These are phyloP conservation scores for Lenwebbia sp. DNA, from an alignment of 345 rosid genomes.

Conservation along the genomic window DNA sequence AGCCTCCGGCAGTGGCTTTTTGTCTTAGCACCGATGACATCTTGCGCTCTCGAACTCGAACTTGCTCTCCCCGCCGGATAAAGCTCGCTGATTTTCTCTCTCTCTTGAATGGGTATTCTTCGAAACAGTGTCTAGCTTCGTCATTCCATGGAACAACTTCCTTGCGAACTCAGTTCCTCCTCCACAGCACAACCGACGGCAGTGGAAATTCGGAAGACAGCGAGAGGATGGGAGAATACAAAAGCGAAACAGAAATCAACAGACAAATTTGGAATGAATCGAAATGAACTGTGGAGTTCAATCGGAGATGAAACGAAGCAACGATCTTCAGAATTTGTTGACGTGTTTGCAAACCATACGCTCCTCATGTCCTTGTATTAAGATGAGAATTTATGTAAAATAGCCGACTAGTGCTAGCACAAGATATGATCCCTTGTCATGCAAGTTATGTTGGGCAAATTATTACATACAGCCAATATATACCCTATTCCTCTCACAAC, in stretches of 20 bases:
- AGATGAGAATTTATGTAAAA: too few relatives aligned
- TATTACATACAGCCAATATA: background rate
- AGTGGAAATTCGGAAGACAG: too few relatives aligned
- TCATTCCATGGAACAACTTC: background rate
- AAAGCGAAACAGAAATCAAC: background rate
- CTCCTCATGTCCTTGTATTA: too few relatives aligned
- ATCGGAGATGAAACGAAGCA: background rate
- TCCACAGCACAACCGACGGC: background rate
- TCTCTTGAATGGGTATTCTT: background rate
- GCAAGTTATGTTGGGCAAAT: background rate
- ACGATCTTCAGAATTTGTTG: too few relatives aligned
- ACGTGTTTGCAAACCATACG: too few relatives aligned
- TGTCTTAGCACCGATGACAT: background rate
- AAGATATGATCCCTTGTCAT: background rate
- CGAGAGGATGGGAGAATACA: background rate
- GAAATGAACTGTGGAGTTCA: background rate
- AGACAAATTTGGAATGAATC: background rate
- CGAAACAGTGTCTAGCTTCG: background rate
- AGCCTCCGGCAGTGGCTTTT: background rate
- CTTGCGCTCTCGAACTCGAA: background rate
- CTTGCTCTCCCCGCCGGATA: too few relatives aligned
- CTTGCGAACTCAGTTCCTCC: too few relatives aligned
- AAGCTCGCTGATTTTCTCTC: background rate
- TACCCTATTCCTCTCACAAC: background rate
- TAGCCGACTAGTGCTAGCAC: background rate